phyloP scores from a whole-genome alignment of 345 rosid genomes.

The Pistacia atlantica region DNA sequence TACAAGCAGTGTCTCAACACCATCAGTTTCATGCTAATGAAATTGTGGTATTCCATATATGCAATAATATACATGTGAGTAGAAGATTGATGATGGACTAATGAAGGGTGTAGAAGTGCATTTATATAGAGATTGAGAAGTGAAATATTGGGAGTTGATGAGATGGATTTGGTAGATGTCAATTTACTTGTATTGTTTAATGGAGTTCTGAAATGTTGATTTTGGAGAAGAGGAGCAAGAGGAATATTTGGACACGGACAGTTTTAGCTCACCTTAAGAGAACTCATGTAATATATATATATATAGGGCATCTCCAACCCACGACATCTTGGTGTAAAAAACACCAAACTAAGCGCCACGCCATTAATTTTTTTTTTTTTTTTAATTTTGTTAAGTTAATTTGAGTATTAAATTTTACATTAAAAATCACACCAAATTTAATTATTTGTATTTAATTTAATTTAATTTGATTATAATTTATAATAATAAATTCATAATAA shows the following conservation, averaged over 20 bases:
- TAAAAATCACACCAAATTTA: no score
- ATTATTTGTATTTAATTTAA: no score
- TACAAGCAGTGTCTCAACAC: constrained; percentile 34
- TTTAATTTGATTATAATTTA: no score
- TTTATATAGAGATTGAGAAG: background rate
- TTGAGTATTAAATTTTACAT: no score
- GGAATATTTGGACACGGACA: background rate
- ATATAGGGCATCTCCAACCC: no score
- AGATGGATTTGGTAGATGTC: background rate
- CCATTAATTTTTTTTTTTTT: no score
- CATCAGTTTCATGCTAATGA: constrained; percentile 33
- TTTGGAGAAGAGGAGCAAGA: constrained; percentile 3
- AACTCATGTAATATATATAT: no score
- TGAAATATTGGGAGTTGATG: constrained; percentile 11
- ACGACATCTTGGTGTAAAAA: no score
- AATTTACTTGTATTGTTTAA: background rate
- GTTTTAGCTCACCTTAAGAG: constrained; percentile 7
- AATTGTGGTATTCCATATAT: constrained; percentile 4
- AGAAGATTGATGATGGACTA: background rate
- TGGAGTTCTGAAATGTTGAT: background rate
- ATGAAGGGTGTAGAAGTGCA: background rate
- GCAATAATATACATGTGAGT: background rate
- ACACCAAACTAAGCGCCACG: no score
- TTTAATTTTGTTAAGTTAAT: no score
- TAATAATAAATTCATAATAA: no score